These are phyloP conservation scores for Limonium bicolor DNA, from an alignment of 148 eudicot genomes.

Conservation along the genomic window DNA sequence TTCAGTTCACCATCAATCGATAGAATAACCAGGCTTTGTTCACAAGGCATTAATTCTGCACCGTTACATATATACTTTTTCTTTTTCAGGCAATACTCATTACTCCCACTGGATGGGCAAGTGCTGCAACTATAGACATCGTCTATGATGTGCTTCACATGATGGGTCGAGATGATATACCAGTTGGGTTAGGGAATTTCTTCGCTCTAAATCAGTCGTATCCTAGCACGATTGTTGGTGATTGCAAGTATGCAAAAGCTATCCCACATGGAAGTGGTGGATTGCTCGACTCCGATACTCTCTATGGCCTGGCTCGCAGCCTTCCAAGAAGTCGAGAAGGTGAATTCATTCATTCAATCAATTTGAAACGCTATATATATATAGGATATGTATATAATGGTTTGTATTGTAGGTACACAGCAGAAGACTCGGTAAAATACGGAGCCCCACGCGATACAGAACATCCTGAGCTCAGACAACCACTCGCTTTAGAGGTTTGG, in stretches of 20 bases:
- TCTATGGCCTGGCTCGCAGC: conserved; percentile 62
- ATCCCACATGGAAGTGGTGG: conserved; percentile 92
- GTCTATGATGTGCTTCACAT: conserved; percentile 79
- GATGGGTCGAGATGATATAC: conserved; percentile 97
- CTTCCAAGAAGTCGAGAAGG: conserved; percentile 80
- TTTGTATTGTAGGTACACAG: conserved; percentile 65
- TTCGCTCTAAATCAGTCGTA: conserved; percentile 62
- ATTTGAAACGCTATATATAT: no score
- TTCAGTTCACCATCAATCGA: no score
- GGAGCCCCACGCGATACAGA: conserved; percentile 71
- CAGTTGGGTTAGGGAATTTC: conserved; percentile 61
- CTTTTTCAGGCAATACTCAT: conserved; percentile 77
- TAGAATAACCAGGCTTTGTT: no score
- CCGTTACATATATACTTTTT: no score
- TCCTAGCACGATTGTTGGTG: conserved; percentile 40
- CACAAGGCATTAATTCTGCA: no score
- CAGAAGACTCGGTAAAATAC: conserved; percentile 42
- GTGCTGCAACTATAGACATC: conserved; percentile 71
- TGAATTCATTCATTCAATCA: background rate
- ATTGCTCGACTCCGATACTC: conserved; percentile 76
- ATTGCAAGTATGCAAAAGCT: conserved; percentile 58
- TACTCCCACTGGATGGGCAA: conserved; percentile 92
- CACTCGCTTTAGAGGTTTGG: conserved; percentile 67
- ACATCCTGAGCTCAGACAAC: conserved; percentile 59
- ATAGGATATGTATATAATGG: no score